A percentile compares a stretch with the other conserved stretches of the same genome.
phyloP scores from a whole-genome alignment of 805 yeast species.

The Saccharomycopsis oosterbeekiorum region DNA sequence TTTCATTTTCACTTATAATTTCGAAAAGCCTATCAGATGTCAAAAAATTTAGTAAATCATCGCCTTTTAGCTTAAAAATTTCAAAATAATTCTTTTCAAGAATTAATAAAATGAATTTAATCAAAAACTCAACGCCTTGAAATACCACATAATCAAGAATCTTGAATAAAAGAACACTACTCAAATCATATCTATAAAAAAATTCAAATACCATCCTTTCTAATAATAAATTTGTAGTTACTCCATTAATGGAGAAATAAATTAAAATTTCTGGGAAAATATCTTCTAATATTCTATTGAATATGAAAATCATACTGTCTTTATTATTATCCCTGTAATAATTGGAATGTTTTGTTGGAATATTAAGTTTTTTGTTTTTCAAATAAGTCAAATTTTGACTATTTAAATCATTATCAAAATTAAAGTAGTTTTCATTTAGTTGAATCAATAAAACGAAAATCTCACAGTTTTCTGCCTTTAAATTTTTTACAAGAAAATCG shows the following conservation, averaged over 20 bases:
- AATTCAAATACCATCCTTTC: conserved; percentile 17
- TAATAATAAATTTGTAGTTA: conserved; percentile 12
- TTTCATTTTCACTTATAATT: conserved; percentile 12
- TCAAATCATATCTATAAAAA: conserved; percentile 15
- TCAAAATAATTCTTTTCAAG: conserved; percentile 18
- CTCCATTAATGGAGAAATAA: conserved; percentile 16
- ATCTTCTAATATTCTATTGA: conserved; percentile 18
- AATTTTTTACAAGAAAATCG: conserved; percentile 12
- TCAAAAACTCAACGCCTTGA: conserved; percentile 18
- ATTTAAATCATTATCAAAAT: conserved; percentile 18
- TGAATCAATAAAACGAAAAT: conserved; percentile 16
- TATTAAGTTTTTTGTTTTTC: conserved; percentile 6
- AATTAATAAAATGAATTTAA: conserved; percentile 15
- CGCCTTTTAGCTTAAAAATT: conserved; percentile 13
- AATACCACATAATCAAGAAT: conserved; percentile 17
- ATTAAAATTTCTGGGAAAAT: conserved; percentile 17
- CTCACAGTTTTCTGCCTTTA: conserved; percentile 14
- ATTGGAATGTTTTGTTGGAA: conserved; percentile 1
- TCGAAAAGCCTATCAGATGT: conserved; percentile 8
- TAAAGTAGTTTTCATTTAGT: conserved; percentile 18
- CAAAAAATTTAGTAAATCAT: background rate
- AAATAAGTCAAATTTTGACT: conserved; percentile 9
- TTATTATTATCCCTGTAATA: conserved; percentile 14
- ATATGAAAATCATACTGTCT: conserved; percentile 15
- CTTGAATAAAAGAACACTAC: conserved; percentile 8